Conservation (phyloP, 768 basidiomycete genomes). For the Russula olivacea region DNA sequence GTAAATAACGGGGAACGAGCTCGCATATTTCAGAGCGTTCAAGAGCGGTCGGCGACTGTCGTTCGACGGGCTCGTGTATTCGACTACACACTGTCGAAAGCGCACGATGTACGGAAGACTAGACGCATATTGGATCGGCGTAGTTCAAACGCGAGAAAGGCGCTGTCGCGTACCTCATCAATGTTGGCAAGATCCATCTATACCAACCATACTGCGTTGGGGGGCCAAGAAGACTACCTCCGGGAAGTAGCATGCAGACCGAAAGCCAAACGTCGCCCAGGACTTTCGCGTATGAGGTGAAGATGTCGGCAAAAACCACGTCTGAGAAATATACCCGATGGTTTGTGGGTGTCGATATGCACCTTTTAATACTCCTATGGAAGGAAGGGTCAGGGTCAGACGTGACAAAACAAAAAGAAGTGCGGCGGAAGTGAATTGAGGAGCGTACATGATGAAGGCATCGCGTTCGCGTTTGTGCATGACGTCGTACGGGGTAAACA, state of each 20-base stretch:
- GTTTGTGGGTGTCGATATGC: slow-evolving; percentile 56
- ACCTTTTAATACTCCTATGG: slow-evolving; percentile 65
- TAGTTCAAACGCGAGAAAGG: neutral
- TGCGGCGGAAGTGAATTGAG: neutral
- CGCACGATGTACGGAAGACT: slow-evolving; percentile 89
- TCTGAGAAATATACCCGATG: slow-evolving; percentile 81
- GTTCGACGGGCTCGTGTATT: slow-evolving; percentile 61
- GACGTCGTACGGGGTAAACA: slow-evolving; percentile 64
- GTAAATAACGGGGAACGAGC: slow-evolving; percentile 93
- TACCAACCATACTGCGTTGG: slow-evolving; percentile 58
- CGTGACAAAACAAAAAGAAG: neutral
- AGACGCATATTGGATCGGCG: slow-evolving; percentile 18
- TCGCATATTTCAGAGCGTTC: slow-evolving; percentile 95
- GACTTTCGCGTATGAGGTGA: slow-evolving; percentile 96
- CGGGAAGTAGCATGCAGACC: slow-evolving; percentile 76
- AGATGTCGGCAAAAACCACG: slow-evolving; percentile 89
- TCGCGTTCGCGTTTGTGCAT: slow-evolving; percentile 67
- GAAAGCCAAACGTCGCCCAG: slow-evolving; percentile 93
- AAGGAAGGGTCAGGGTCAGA: neutral
- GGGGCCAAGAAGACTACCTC: slow-evolving; percentile 63
- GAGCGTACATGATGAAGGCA: slow-evolving; percentile 69
- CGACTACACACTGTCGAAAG: slow-evolving; percentile 89
- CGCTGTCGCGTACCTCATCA: slow-evolving; percentile 73
- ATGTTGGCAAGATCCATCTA: slow-evolving; percentile 70
- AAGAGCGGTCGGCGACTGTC: slow-evolving; percentile 66